Evolutionary conservation across 495 filamentous ascomycete species (phyloP).

Genomic region (Talaromyces trachyspermus): DNA sequence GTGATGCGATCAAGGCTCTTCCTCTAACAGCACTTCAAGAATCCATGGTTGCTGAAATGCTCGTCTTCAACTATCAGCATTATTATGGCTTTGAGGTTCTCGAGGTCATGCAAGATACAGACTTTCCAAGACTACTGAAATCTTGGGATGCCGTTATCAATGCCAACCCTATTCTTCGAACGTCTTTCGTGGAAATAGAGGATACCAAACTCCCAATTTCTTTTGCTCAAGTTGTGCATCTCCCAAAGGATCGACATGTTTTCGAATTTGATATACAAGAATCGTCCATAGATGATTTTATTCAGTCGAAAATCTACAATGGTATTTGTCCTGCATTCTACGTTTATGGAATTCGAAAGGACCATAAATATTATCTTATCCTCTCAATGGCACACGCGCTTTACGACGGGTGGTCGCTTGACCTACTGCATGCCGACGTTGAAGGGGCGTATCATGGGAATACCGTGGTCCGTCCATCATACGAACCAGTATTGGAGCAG

Average conservation of each 20-base stretch:
- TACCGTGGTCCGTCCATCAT: slow-evolving; percentile 31
- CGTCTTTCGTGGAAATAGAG: slow-evolving; percentile 56
- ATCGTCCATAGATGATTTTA: background rate
- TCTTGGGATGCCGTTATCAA: slow-evolving; percentile 55
- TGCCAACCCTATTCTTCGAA: slow-evolving; percentile 60
- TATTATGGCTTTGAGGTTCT: slow-evolving; percentile 81
- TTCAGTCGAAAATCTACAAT: slow-evolving; percentile 5
- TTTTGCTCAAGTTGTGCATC: slow-evolving; percentile 60
- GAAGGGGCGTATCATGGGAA: slow-evolving; percentile 44
- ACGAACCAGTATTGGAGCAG: slow-evolving; percentile 38
- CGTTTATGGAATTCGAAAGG: background rate
- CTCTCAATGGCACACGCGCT: slow-evolving; percentile 68
- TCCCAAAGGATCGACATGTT: slow-evolving; percentile 12
- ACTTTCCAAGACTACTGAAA: slow-evolving; percentile 43
- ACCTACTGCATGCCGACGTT: slow-evolving; percentile 57
- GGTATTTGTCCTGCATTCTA: background rate
- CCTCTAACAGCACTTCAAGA: slow-evolving; percentile 77
- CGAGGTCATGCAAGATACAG: slow-evolving; percentile 41
- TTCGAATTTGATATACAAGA: slow-evolving; percentile 17
- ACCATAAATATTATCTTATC: slow-evolving; percentile 39
- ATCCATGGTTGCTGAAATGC: slow-evolving; percentile 74
- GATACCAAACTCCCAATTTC: slow-evolving; percentile 43
- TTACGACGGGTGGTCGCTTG: slow-evolving; percentile 70
- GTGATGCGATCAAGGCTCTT: slow-evolving; percentile 44
- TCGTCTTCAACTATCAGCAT: slow-evolving; percentile 54